Conservation (phyloP, 1,284 basidiomycete species). For the Cryptococcus amylolentus region DNA sequence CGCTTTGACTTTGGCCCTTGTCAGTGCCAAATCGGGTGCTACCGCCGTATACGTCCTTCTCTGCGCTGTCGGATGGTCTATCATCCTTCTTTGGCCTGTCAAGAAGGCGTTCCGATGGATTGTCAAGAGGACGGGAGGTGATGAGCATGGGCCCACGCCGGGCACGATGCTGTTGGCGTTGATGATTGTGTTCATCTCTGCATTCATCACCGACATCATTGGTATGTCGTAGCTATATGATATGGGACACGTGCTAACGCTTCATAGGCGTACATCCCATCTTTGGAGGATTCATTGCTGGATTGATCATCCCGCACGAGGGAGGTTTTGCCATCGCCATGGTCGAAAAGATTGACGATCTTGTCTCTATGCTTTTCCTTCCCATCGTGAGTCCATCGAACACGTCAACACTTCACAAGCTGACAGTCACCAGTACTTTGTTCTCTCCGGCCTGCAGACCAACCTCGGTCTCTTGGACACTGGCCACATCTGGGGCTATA, state of each 20-base stretch:
- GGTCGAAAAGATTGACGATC: constrained; percentile 75
- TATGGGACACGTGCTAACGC: background rate
- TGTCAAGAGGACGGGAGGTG: constrained; percentile 71
- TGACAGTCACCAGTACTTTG: constrained; percentile 64
- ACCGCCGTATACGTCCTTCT: constrained; percentile 80
- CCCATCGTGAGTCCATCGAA: constrained; percentile 61
- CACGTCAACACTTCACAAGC: background rate
- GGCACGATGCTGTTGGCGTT: constrained; percentile 73
- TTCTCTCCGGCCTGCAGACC: constrained; percentile 74
- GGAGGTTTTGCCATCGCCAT: constrained; percentile 76
- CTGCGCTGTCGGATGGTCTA: constrained; percentile 71
- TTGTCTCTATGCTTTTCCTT: constrained; percentile 62
- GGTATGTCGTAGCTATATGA: constrained; percentile 53
- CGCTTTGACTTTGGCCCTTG: constrained; percentile 83
- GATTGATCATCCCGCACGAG: constrained; percentile 82
- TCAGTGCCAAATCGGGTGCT: constrained; percentile 62
- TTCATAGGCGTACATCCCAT: constrained; percentile 69
- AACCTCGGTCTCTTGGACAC: constrained; percentile 73
- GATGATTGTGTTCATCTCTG: constrained; percentile 70
- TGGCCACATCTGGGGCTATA: constrained; percentile 79
- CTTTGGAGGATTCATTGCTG: constrained; percentile 75
- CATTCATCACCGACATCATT: constrained; percentile 85
- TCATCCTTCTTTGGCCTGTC: constrained; percentile 72
- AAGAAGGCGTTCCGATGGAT: constrained; percentile 64
- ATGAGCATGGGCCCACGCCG: constrained; percentile 66